phyloP scores from a whole-genome alignment of 768 basidiomycete species.

The Leccinellum rugosiceps region DNA sequence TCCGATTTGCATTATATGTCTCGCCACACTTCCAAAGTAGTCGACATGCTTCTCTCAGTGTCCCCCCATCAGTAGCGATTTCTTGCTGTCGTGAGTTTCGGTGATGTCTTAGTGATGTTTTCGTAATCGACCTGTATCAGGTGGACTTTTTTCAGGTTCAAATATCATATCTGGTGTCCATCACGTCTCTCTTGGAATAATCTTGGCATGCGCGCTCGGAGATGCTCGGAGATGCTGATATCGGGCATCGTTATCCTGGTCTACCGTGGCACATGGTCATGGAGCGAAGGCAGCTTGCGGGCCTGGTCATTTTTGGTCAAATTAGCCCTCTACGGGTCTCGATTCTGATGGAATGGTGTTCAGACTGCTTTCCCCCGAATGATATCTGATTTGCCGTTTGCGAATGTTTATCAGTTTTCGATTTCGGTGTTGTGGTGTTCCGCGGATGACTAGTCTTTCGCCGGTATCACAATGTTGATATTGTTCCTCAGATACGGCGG shows the following conservation, averaged over 20 bases:
- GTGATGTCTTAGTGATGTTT: background rate
- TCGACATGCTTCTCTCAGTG: no score
- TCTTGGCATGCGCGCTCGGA: background rate
- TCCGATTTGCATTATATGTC: background rate
- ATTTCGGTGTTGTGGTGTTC: background rate
- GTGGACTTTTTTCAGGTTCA: background rate
- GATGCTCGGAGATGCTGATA: no score
- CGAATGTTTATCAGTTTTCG: background rate
- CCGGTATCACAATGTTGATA: no score
- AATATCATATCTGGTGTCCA: background rate
- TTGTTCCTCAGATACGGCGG: no score
- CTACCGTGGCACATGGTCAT: background rate
- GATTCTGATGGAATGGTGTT: background rate
- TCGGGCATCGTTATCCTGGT: background rate
- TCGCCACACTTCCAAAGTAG: background rate
- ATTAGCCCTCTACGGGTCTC: background rate
- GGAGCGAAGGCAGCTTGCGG: no score
- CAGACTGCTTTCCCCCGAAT: background rate
- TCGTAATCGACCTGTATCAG: background rate
- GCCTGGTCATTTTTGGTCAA: no score
- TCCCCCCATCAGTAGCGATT: background rate
- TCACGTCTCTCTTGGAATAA: background rate
- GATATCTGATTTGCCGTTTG: background rate
- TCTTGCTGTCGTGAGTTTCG: background rate
- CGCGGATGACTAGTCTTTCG: background rate